Base-by-base conservation (phyloP, 768 basidiomycete species). In the Phylloporus scabripes region DNA sequence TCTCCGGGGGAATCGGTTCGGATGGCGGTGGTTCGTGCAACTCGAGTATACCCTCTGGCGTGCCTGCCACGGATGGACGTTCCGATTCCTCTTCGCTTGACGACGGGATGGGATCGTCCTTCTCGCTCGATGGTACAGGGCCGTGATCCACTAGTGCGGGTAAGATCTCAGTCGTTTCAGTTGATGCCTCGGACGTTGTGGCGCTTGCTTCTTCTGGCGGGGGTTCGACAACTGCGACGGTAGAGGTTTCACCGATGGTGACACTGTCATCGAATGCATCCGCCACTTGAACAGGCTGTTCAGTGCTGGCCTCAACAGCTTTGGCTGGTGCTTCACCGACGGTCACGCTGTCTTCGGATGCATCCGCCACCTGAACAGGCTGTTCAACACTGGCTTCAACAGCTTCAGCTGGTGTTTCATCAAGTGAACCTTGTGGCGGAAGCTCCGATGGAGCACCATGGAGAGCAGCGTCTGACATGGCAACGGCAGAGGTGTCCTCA, bases 1-100 rank as follows among this genome's bases (percentile, higher is more conserved):
- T 67, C 51, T 66, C 65, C 47, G 65, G 65, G 0, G 62, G 64
- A 34, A 66, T 55, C 9, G 66, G 64, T 33, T 66, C 65, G 36
- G 66, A 64, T 23, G 65, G 60, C 11, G 60, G 60, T 38, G 64
- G 66, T 23, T 64, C 66, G 36, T 45, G 64, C 48, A 68, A 48
- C 38, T 67, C 62, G 24, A 67, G 56, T 7, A 49, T 9, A 5
- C 34, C 48, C 38, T 60, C 52, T 20, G 49, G 34, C 3, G 41
- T 29, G 6, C 46, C 28, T 1, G 45, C 34, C 9, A 45, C 4
- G 24, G 50, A 21, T 45, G 42, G 28, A 8, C 3, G 18, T 32
- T 53, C 6, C 3, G 37, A 11, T 20, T 48, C 41, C 44, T 43
- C 31, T 17, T 54, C 32, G 45, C 36, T 40, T 7, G 51, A 24